phyloP scores from a whole-genome alignment of 345 rosid genomes.

The Syzygium jambos region DNA sequence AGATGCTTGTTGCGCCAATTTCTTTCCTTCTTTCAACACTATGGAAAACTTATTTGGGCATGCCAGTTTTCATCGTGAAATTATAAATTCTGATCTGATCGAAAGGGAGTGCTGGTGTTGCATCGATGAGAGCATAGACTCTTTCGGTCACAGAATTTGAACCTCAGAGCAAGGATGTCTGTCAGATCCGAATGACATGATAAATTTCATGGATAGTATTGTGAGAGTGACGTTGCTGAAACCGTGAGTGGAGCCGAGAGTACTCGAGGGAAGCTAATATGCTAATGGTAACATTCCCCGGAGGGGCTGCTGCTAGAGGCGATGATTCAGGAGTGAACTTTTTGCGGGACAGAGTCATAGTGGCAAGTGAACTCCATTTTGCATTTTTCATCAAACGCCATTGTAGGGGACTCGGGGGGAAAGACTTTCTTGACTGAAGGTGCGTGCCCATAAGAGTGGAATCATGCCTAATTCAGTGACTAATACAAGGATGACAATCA shows the following conservation, averaged over 20 bases:
- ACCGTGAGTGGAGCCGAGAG: not conserved
- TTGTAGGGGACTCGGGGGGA: not conserved
- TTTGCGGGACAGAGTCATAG: not conserved
- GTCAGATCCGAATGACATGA: not conserved
- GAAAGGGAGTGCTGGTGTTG: not conserved
- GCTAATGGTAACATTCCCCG: not conserved
- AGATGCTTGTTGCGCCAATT: not conserved
- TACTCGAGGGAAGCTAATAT: not conserved
- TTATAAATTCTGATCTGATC: not conserved
- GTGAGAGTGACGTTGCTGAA: not conserved
- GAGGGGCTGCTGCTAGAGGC: not conserved
- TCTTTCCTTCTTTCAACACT: not conserved
- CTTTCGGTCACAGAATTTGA: not conserved
- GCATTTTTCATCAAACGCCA: not conserved
- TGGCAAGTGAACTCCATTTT: not conserved
- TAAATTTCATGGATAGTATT: not conserved
- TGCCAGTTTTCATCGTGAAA: not conserved
- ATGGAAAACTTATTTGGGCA: not conserved
- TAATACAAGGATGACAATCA: not conserved
- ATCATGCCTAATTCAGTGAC: not conserved
- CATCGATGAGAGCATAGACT: not conserved
- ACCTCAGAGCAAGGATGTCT: not conserved
- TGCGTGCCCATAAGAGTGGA: not conserved
- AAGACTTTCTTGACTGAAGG: not conserved
- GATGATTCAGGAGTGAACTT: not conserved